Evolutionary conservation across 768 basidiomycete genomes (phyloP), one percentile per base, ranked within the genome.

Genomic region (Psilocybe tampanensis): DNA sequence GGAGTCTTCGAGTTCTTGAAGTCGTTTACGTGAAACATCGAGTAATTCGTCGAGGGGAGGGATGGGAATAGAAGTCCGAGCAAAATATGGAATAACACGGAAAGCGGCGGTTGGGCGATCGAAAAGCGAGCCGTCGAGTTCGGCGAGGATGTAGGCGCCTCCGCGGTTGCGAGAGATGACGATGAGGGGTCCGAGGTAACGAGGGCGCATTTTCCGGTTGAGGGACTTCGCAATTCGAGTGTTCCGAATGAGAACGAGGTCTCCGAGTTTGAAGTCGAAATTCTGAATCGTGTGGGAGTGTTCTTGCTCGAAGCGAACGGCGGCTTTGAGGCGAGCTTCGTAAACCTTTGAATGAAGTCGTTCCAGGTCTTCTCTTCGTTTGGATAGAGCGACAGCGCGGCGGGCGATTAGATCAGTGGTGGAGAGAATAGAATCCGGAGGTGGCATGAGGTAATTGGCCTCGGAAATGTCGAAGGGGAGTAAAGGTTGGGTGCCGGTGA

Each of bases 241-340:
- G 53, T 80, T 77, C 1, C 66, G 47, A 0, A 76, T 61, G 0
- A 80, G 55, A 0, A 75, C 73, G 0, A 77, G 54, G 1, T 63
- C 60, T 22, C 74, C 73, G 2, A 50, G 54, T 42, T 63, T 34
- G 44, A 64, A 55, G 21, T 66, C 47, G 51, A 59, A 64, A 44
- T 62, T 32, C 7, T 43, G 32, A 21, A 68, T 65, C 1, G 57
- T 65, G 17, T 56, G 65, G 33, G n/a, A 70, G 64, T 71, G 65
- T 3, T 65, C 55, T 17, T 58, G 29, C 39, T 68, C 56, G 39
- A 65, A 67, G 2, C 45, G 44, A 2, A 21, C 15, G 3, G 64
- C 63, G 1, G 55, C 60, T 17, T 53, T 54, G 22, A 58, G 18
- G 3, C 52, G 47, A 9, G 58, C 58, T 49, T 55, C 44, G 34